A percentile compares a stretch with the other conserved stretches of the same genome.
Conservation (phyloP, 2,329 filamentous ascomycete species). For the Periconia sp. region DNA sequence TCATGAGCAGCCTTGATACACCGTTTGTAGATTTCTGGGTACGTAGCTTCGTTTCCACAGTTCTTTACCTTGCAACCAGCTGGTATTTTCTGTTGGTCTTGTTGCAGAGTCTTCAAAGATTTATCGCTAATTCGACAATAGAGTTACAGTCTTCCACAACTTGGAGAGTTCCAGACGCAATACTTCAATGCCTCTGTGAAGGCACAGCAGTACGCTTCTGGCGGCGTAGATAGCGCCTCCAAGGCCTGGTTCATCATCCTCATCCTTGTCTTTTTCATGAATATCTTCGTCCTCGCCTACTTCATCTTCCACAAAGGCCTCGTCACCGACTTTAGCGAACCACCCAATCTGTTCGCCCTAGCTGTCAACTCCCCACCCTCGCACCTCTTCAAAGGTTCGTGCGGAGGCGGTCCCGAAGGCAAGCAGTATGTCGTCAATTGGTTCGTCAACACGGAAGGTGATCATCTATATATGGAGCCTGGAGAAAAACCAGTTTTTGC, state of each 20-base stretch:
- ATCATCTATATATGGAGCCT: constrained; percentile 61
- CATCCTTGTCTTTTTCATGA: constrained; percentile 69
- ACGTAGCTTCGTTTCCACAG: neutral
- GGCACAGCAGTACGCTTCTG: constrained; percentile 73
- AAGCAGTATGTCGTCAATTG: constrained; percentile 55
- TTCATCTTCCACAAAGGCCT: constrained; percentile 65
- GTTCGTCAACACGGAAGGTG: constrained; percentile 54
- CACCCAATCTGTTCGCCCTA: constrained; percentile 74
- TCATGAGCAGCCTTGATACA: constrained; percentile 64
- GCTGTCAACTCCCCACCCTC: constrained; percentile 70
- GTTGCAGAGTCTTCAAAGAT: too few relatives aligned
- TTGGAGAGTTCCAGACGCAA: constrained; percentile 59
- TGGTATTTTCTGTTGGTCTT: too few relatives aligned
- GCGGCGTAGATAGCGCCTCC: constrained; percentile 66
- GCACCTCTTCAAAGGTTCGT: constrained; percentile 59
- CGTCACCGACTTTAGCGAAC: constrained; percentile 80
- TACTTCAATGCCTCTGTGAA: constrained; percentile 68
- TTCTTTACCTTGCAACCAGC: too few relatives aligned
- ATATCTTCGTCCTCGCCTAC: constrained; percentile 69
- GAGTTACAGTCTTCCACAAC: constrained; percentile 43
- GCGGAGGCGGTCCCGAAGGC: constrained; percentile 61
- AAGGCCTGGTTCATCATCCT: constrained; percentile 72
- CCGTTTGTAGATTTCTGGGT: constrained; percentile 60
- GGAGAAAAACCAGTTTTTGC: constrained; percentile 39
- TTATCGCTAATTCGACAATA: constrained; percentile 40